Conservation (phyloP, 1,139 yeast species). For the Hemisphaericaspora xylofermentans region DNA sequence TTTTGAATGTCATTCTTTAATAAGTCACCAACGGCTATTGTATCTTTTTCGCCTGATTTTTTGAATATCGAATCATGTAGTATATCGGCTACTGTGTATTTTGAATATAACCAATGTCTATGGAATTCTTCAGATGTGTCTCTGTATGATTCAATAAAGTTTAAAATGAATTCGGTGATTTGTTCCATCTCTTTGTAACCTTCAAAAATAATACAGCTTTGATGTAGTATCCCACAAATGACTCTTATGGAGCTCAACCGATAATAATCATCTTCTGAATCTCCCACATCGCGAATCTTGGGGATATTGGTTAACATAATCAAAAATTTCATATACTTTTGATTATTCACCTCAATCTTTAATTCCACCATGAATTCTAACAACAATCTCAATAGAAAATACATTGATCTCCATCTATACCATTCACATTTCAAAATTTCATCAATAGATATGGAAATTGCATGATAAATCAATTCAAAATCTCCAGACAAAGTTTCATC, state of each 20-base stretch:
- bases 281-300: not conserved
- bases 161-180: not conserved
- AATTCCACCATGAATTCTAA: conserved; percentile 2
- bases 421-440: conserved; percentile 20
- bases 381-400: conserved; percentile 24
- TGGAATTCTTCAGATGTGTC: not conserved
- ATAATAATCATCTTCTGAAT: conserved; percentile 8
- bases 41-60: not conserved
- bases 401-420: conserved; percentile 32
- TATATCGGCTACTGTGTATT: not conserved
- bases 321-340: not conserved
- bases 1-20: not conserved
- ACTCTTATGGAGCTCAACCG: conserved; percentile 15
- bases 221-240: conserved; percentile 16
- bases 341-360: not conserved
- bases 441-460: conserved; percentile 30
- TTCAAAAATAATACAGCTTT: conserved; percentile 23
- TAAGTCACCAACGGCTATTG: not conserved
- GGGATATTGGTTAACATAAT: not conserved
- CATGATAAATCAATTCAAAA: conserved; percentile 27
- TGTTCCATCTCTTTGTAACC: conserved; percentile 34
- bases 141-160: not conserved
- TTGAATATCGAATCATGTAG: not conserved
- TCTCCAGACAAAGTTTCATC: conserved; percentile 17
- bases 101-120: not conserved